Evolutionary conservation across 108 stramenopile genomes (phyloP), one percentile per base, ranked within the genome.

Genomic region (Nitzschia palea): DNA sequence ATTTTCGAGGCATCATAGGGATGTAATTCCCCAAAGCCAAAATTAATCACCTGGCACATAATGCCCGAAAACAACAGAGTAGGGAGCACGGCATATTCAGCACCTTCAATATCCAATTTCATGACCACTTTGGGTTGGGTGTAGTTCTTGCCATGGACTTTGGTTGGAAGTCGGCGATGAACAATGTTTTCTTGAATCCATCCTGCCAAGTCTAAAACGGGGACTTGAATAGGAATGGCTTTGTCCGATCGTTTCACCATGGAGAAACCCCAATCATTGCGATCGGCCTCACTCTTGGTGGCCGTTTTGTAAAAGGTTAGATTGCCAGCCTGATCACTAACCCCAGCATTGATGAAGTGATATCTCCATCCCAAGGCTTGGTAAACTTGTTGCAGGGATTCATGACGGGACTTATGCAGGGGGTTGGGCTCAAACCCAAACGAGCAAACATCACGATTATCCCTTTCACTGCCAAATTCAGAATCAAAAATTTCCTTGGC

Each of bases 351-450:
- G 0, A 78, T 30, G 0, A 52, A 22, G 31, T 55, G 59, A 44
- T 78, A 78, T 10, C 66, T 30, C 71, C 71, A 73, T 53, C 77
- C 77, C 30, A 51, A 17, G 35, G 63, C 65, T 18, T 40, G 3
- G 35, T 78, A 78, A 3, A 57, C 71, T 2, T 18, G 0, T n/a
- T 57, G 20, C 32, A 78, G 15, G 4, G 60, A 44, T 2, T 33
- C 9, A 4, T 67, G 71, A 0, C 77, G 47, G 0, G 25, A 4
- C 30, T 29, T 26, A 53, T 78, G 72, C 0, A 18, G 17, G 1
- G 77, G 71, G 55, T 78, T 78, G 0, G 77, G 65, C 37, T 78
- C 77, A 20, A 78, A 68, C 1, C 20, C 72, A 68, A 78, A 78
- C 9, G 68, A 35, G 43, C 77, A 78, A 50, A 50, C 53, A 3